Base-by-base conservation (phyloP, 495 filamentous ascomycete genomes). In the Parathielavia hyrcaniae region DNA sequence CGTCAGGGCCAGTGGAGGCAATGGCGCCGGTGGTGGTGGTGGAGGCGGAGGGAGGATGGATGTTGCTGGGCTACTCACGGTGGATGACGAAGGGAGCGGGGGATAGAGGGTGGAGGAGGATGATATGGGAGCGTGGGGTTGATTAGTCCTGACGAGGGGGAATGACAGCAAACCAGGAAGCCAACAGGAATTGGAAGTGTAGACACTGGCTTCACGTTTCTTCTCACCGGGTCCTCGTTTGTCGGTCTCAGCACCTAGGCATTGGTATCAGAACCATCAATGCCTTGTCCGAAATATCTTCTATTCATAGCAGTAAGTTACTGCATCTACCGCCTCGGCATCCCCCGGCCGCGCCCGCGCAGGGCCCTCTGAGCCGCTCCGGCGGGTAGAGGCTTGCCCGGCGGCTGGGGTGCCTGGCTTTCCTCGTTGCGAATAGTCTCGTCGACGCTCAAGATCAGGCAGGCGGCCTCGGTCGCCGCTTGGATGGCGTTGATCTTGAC, bases 391-490 rank as follows among this genome's bases (percentile, higher is more conserved):
- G 87, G 82, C 67, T 86, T 79, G 47, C 82, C 78, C 1, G 90
- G 90, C 30, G 81, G 88, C 71, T 93, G 87, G 44, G 91, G 86
- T 62, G 83, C 78, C 61, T 84, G 81, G 58, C 86, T 91, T 75
- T 96, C 89, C 77, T 98, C 88, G 74, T 97, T 98, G 72, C 85
- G 89, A 71, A 98, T 96, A 17, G 92, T 97, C 82, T 98, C 92
- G 69, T 98, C 92, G 39, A 98, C 92, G 63, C 88, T 87, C 71
- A 98, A 74, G 60, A 98, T 97, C 80, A 97, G 73, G 76, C 93
- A 98, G 55, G 86, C 84, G 11, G 93, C 93, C 75, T 97, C 93
- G 45, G 91, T 91, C 26, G 93, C 93, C 17, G 93, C 91, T 73
- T 96, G 91, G 61, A 98, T 87, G 57, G 93, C 93, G 69, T 98